Evolutionary conservation across 2,329 filamentous ascomycete genomes (phyloP).

Genomic region (Periconia sp.): DNA sequence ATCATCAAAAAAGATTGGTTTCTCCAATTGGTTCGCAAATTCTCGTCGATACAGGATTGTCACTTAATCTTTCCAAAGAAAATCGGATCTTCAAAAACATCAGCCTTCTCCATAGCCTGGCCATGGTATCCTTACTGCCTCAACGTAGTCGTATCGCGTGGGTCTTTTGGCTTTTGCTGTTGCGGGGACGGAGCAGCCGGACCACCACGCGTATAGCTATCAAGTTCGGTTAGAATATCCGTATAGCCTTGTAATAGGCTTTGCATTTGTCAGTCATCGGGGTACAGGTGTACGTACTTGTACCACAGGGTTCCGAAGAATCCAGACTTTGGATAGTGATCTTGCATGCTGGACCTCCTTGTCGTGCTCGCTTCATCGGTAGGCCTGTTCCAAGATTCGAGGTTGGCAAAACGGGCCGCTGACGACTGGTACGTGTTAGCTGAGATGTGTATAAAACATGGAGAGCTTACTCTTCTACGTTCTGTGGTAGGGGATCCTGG

Average conservation of each 20-base stretch:
- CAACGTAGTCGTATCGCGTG: constrained; percentile 28
- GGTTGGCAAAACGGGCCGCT: constrained; percentile 29
- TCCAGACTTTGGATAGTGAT: constrained; percentile 36
- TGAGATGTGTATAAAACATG: background rate
- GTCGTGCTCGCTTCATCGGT: constrained; percentile 27
- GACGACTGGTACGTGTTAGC: constrained; percentile 29
- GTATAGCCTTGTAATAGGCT: constrained; percentile 8
- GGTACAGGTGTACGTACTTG: constrained; percentile 21
- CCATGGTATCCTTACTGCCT: constrained; percentile 17
- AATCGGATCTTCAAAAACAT: constrained; percentile 14
- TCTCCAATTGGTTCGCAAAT: too few relatives aligned
- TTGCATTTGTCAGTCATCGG: background rate
- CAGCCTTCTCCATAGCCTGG: constrained; percentile 6
- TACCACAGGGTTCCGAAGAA: constrained; percentile 39
- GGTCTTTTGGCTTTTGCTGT: constrained; percentile 15
- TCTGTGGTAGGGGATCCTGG: constrained; percentile 23
- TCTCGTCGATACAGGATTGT: too few relatives aligned
- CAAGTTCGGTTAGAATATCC: background rate
- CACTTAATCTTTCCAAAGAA: constrained; percentile 15
- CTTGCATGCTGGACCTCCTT: constrained; percentile 34
- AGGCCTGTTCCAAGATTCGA: constrained; percentile 39
- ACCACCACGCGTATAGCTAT: constrained; percentile 39
- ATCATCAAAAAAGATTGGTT: too few relatives aligned
- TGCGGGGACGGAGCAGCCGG: constrained; percentile 11
- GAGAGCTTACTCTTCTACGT: constrained; percentile 30